Conservation (phyloP, 306 rosid species). For the Prunus mongolica region DNA sequence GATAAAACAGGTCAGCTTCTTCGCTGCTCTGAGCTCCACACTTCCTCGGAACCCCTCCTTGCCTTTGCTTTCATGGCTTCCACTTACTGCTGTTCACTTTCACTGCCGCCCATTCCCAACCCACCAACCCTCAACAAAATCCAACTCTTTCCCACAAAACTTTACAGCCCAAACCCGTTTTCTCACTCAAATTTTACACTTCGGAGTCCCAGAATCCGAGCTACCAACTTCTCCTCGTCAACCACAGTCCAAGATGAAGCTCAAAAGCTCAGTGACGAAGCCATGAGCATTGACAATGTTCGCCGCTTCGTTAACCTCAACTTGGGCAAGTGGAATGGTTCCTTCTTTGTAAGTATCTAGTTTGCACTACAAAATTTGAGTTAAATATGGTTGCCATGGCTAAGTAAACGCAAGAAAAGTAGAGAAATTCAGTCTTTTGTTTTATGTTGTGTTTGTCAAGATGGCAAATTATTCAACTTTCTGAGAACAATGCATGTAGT, state of each 20-base stretch:
- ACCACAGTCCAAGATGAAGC: conserved; percentile 32
- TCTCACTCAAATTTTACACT: conserved; percentile 17
- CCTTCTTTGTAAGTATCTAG: conserved; percentile 61
- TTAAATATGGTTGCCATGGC: neutral
- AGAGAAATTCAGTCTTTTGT: too few species aligned
- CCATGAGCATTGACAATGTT: conserved; percentile 75
- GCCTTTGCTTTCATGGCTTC: conserved; percentile 46
- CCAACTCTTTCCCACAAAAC: conserved; percentile 18
- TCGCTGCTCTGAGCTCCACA: neutral
- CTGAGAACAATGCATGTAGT: neutral
- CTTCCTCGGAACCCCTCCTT: neutral
- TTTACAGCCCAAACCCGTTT: conserved; percentile 5
- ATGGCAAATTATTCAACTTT: neutral
- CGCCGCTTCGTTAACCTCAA: conserved; percentile 57
- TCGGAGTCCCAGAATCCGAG: conserved; percentile 33
- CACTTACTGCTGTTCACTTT: conserved; percentile 31
- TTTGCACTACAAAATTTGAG: neutral
- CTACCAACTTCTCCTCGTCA: conserved; percentile 37
- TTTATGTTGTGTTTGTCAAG: neutral
- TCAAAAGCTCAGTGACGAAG: conserved; percentile 33
- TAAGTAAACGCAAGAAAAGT: neutral
- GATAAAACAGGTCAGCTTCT: neutral
- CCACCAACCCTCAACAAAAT: conserved; percentile 3
- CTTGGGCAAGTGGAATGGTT: conserved; percentile 83
- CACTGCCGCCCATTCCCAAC: conserved; percentile 35